phyloP scores from a whole-genome alignment of 768 basidiomycete species.

The Boletus huronensis region DNA sequence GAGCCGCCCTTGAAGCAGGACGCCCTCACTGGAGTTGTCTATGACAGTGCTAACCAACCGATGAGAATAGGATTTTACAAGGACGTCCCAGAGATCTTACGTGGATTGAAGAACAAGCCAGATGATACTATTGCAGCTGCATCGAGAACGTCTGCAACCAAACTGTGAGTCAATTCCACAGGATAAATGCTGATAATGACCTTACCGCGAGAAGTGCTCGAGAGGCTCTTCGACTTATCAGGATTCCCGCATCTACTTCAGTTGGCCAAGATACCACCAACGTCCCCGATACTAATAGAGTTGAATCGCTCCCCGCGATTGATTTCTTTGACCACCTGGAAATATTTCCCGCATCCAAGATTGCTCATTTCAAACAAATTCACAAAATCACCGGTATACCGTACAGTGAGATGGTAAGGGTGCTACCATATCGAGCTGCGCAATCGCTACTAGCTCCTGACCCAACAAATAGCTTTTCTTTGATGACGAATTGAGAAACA shows the following conservation, averaged over 20 bases:
- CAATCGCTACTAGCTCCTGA: neutral
- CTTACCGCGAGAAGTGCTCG: constrained; percentile 51
- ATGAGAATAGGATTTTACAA: constrained; percentile 62
- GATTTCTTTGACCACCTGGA: constrained; percentile 68
- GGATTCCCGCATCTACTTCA: constrained; percentile 42
- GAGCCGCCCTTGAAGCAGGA: constrained; percentile 53
- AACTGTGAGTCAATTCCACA: constrained; percentile 47
- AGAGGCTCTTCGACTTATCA: constrained; percentile 65
- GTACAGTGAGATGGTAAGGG: constrained; percentile 71
- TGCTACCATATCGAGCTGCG: neutral
- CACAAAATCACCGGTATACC: constrained; percentile 73
- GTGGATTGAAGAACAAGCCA: constrained; percentile 43
- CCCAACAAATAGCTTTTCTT: constrained; percentile 51
- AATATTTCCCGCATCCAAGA: constrained; percentile 80
- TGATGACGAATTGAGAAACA: constrained; percentile 61
- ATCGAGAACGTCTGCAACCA: constrained; percentile 67
- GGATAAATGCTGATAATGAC: neutral
- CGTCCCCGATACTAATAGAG: constrained; percentile 6
- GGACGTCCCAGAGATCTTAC: constrained; percentile 73
- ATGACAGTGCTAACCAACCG: constrained; percentile 22
- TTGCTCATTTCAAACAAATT: constrained; percentile 73
- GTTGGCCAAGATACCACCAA: constrained; percentile 24
- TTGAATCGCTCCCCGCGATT: constrained; percentile 44
- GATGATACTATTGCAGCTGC: constrained; percentile 64
- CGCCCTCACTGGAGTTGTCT: constrained; percentile 21